These are phyloP conservation scores for Solanum bulbocastanum DNA, from an alignment of 257 asterid genomes.

Conservation along the genomic window DNA sequence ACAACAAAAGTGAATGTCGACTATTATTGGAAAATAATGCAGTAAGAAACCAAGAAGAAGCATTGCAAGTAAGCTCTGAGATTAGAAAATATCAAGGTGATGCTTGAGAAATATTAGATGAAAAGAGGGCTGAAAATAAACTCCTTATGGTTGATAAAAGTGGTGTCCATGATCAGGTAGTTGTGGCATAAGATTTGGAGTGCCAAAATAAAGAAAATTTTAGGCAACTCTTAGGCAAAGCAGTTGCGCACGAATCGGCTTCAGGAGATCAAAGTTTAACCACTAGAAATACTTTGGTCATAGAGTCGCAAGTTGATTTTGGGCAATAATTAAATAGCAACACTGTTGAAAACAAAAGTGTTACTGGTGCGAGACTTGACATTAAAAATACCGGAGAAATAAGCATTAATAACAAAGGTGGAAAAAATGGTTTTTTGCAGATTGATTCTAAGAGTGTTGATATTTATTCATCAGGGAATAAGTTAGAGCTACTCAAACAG, in stretches of 20 bases:
- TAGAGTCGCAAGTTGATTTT: no score
- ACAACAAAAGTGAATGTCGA: neutral
- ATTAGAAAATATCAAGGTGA: neutral
- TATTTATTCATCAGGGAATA: neutral
- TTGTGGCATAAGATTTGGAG: neutral
- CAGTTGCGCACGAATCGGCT: no score
- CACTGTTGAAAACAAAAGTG: neutral
- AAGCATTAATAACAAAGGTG: neutral
- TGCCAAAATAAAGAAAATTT: no score
- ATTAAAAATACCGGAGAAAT: neutral
- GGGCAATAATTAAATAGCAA: no score
- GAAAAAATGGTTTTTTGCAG: no score
- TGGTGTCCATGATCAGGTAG: no score
- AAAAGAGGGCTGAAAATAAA: neutral
- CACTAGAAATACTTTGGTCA: no score
- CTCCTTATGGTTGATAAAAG: no score
- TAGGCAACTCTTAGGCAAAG: no score
- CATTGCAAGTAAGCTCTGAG: neutral
- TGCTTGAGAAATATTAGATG: neutral
- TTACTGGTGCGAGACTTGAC: neutral
- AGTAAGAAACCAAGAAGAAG: neutral
- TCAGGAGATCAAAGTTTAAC: no score
- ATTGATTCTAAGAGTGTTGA: neutral
- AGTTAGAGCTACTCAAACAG: neutral
- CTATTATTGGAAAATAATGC: neutral